Conservation (phyloP, 179 eudicot species). For the Silene vulgaris region DNA sequence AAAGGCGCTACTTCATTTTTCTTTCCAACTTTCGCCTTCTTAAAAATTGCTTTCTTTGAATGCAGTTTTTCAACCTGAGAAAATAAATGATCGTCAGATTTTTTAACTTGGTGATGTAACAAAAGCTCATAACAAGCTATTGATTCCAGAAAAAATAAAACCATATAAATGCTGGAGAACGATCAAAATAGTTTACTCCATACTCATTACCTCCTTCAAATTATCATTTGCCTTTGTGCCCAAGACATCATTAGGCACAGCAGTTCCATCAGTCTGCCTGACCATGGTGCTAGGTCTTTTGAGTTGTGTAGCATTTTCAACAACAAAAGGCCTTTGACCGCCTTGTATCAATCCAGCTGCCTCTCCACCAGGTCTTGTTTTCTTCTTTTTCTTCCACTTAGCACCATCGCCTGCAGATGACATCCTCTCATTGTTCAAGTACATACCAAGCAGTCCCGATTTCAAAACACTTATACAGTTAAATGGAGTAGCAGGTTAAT, state of each 20-base stretch:
- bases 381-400: conserved; percentile 74
- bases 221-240: conserved; percentile 37
- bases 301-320: conserved; percentile 39
- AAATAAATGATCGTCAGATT: not conserved
- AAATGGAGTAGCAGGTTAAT: not conserved
- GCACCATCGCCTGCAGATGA: conserved; percentile 60
- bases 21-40: conserved; percentile 14
- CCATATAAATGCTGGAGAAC: not conserved
- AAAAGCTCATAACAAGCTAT: not conserved
- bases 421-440: not conserved
- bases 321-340: conserved; percentile 28
- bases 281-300: conserved; percentile 40
- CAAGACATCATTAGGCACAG: conserved; percentile 38
- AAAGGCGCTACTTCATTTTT: conserved; percentile 9
- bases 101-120: not conserved
- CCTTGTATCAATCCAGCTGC: conserved; percentile 33
- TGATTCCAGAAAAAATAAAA: not conserved
- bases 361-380: conserved; percentile 38
- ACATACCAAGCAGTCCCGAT: not conserved
- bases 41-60: not conserved
- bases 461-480: not conserved
- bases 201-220: conserved; percentile 42
- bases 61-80: conserved; percentile 15
- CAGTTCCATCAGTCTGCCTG: conserved; percentile 34
- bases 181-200: not conserved